phyloP scores from a whole-genome alignment of 139 green algal genomes.

The Coelastrella sp. region DNA sequence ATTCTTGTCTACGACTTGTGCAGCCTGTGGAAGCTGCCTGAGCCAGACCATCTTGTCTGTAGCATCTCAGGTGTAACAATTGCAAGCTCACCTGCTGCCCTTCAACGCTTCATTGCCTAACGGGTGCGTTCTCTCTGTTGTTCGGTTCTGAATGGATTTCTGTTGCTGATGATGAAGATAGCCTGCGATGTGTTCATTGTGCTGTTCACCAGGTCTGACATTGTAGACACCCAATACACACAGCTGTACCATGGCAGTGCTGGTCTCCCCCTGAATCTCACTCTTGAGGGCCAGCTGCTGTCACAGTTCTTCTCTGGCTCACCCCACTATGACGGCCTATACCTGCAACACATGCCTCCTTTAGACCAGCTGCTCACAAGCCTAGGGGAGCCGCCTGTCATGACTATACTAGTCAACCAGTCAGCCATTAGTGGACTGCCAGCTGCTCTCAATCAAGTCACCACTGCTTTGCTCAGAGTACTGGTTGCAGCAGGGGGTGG shows the following conservation, averaged over 20 bases:
- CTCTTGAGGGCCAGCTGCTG: slow-evolving; percentile 77
- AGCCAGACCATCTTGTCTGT: no score
- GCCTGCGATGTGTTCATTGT: background rate
- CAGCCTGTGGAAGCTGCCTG: background rate
- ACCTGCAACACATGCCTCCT: slow-evolving; percentile 58
- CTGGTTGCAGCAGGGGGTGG: slow-evolving; percentile 32
- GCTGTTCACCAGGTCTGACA: background rate
- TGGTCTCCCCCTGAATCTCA: slow-evolving; percentile 49
- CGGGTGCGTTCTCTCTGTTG: no score
- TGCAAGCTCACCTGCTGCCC: no score
- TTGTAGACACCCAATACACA: slow-evolving; percentile 36
- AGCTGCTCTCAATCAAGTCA: slow-evolving; percentile 54
- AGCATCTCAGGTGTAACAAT: no score
- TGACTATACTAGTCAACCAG: slow-evolving; percentile 65
- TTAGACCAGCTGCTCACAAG: slow-evolving; percentile 27
- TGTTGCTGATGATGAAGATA: no score
- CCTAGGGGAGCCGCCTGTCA: background rate
- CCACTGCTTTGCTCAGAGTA: slow-evolving; percentile 61
- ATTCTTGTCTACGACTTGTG: background rate
- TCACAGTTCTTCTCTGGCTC: slow-evolving; percentile 59
- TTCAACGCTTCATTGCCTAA: no score
- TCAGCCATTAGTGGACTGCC: slow-evolving; percentile 64
- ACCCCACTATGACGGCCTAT: slow-evolving; percentile 71
- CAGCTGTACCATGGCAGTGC: slow-evolving; percentile 41
- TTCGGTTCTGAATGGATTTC: no score